A percentile compares a stretch with the other conserved stretches of the same genome.
These are phyloP conservation scores for Monsonia emarginata DNA, from an alignment of 441 rosid species.

Conservation along the genomic window DNA sequence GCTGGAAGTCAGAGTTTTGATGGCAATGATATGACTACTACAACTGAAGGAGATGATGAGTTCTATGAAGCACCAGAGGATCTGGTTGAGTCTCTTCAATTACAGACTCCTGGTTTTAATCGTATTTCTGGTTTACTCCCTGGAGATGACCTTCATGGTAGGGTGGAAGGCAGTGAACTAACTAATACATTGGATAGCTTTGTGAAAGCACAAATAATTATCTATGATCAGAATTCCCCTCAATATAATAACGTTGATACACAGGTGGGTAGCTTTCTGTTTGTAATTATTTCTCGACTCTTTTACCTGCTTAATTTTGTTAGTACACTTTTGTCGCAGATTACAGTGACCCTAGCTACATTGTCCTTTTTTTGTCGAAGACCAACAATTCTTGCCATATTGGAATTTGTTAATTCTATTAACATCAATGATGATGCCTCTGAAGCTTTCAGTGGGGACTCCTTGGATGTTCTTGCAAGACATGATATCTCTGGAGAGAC, in stretches of 20 bases:
- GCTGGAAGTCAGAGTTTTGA: slow-evolving; percentile 29
- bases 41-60: slow-evolving; percentile 76
- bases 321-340: slow-evolving; percentile 41
- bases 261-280: slow-evolving; percentile 40
- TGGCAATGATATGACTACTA: slow-evolving; percentile 23
- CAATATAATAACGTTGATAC: slow-evolving; percentile 64
- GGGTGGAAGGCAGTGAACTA: slow-evolving; percentile 33
- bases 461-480: slow-evolving; percentile 37
- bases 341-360: slow-evolving; percentile 70
- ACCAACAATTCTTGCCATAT: slow-evolving; percentile 84
- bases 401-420: slow-evolving; percentile 80
- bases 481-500: slow-evolving; percentile 31
- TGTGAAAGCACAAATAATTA: slow-evolving; percentile 84
- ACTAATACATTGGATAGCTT: slow-evolving; percentile 62
- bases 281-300: slow-evolving; percentile 2
- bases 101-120: slow-evolving; percentile 66
- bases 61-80: slow-evolving; percentile 87
- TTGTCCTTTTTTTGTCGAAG: slow-evolving; percentile 90
- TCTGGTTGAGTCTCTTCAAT: slow-evolving; percentile 48
- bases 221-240: slow-evolving; percentile 68
- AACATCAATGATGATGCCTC: slow-evolving; percentile 48
- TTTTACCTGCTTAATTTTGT: slow-evolving; percentile 4
- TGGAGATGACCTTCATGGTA: slow-evolving; percentile 29
- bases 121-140: slow-evolving; percentile 78
- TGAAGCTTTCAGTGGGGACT: slow-evolving; percentile 50